A percentile compares a stretch with the other conserved stretches of the same genome.
phyloP scores from a whole-genome alignment of 129 eudicot genomes.

The Helichrysum umbraculigerum region DNA sequence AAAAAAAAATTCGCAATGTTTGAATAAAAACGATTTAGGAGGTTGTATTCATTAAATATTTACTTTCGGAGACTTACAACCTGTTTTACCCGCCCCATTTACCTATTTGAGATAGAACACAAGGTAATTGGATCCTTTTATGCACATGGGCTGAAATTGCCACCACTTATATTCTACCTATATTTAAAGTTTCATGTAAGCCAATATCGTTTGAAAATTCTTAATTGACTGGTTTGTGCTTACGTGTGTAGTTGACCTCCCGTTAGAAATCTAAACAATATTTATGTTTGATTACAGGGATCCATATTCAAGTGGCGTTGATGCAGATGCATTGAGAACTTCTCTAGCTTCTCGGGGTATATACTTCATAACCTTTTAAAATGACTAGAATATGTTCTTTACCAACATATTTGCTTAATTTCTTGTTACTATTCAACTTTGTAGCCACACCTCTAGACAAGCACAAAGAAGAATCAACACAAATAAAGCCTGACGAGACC shows the following conservation, averaged over 20 bases:
- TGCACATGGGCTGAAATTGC: neutral
- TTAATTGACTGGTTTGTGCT: neutral
- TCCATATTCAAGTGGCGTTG: conserved; percentile 63
- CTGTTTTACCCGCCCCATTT: no score
- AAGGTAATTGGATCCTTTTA: neutral
- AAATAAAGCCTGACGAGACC: conserved; percentile 16
- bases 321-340: conserved; percentile 55
- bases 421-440: neutral
- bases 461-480: conserved; percentile 24
- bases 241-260: neutral
- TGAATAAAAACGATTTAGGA: neutral
- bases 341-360: conserved; percentile 55
- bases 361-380: conserved; percentile 1
- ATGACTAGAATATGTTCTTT: neutral
- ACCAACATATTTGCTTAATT: neutral
- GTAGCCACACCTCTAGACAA: conserved; percentile 29
- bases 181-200: no score
- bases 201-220: neutral
- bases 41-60: neutral
- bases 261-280: neutral
- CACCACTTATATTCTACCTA: neutral
- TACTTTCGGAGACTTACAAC: no score
- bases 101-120: neutral
- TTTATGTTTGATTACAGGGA: conserved; percentile 51
- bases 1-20: neutral